Percentiles rank a stretch among this genome's conserved stretches.
Evolutionary conservation across 116 monocot species (phyloP).

Genomic region (Thalassia testudinum): DNA sequence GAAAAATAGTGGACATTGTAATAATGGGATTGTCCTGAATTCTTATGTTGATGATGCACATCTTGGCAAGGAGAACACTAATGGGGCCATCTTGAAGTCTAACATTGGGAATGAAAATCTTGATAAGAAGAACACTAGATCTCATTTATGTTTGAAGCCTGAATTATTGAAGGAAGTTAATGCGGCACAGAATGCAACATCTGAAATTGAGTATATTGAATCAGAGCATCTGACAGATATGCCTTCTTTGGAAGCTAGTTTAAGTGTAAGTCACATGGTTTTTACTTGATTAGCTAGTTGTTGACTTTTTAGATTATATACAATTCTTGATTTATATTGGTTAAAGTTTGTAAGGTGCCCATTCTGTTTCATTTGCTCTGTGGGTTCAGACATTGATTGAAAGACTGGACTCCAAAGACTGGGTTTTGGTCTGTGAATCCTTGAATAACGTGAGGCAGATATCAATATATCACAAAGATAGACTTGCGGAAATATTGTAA

Average conservation of each 20-base stretch:
- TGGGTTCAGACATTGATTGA: slow-evolving; percentile 46
- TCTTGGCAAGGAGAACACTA: too few species aligned
- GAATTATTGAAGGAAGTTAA: slow-evolving; percentile 11
- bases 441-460: slow-evolving; percentile 95
- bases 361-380: neutral
- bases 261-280: slow-evolving; percentile 34
- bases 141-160: too few species aligned
- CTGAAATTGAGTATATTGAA: slow-evolving; percentile 86
- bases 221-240: slow-evolving; percentile 75
- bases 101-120: too few species aligned
- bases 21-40: too few species aligned
- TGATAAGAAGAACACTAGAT: too few species aligned
- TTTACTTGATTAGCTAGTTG: neutral
- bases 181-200: slow-evolving; percentile 20
- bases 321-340: neutral
- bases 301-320: neutral
- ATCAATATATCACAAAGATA: slow-evolving; percentile 81
- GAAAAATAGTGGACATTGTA: too few species aligned
- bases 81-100: too few species aligned
- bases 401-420: slow-evolving; percentile 84
- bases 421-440: slow-evolving; percentile 82
- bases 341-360: neutral
- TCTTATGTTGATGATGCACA: too few species aligned
- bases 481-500: slow-evolving; percentile 56
- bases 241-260: slow-evolving; percentile 35